Base-by-base conservation (phyloP, 257 asterid species). In the Mitragyna speciosa region DNA sequence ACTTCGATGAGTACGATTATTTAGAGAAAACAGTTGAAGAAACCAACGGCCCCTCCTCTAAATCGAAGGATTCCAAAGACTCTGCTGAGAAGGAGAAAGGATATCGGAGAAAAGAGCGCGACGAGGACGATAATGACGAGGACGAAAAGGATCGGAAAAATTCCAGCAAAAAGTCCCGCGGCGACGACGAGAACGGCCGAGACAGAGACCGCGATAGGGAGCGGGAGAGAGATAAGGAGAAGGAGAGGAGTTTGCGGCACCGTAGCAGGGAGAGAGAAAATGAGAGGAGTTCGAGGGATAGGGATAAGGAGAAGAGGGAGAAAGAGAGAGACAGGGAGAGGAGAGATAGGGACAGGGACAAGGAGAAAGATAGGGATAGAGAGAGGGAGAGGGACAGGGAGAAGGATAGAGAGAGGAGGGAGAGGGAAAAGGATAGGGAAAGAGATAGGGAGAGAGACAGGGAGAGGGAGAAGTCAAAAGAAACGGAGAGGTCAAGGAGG, bases 1-100 rank as follows among this genome's bases (percentile, higher is more conserved):
- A 96, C 80, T 94, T 94, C 87, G 99, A 96, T 88, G 99, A 96
- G 95, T 93, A 93, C 87, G 99, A 94, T 54, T 96, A 96, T 87
- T 88, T 96, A 43, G 99, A 96, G 87, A 96, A 91, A 64, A 84
- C 97, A 24, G 98, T 96, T 49, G 99, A 96, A 75, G 98, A 89
- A 83, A 88, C 91, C n/a, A 91, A 92, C 77, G 88, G 83, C 16
- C 79, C 83, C 66, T 72, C 91, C 24, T 79, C 92, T 78, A 93
- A 90, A 82, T 78, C 87, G 86, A 92, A 84, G 81, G 92, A 90
- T 72, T 70, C 75, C 33, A 88, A 81, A 79, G 92, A 88, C 72
- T 76, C 90, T 49, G 63, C 65, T 11, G 90, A 77, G 82, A 89
- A 51, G 78, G 96, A 89, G 61, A 92, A 88, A 85, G 94, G 93